Conservation (phyloP, 495 filamentous ascomycete genomes). For the Cercophora samala region DNA sequence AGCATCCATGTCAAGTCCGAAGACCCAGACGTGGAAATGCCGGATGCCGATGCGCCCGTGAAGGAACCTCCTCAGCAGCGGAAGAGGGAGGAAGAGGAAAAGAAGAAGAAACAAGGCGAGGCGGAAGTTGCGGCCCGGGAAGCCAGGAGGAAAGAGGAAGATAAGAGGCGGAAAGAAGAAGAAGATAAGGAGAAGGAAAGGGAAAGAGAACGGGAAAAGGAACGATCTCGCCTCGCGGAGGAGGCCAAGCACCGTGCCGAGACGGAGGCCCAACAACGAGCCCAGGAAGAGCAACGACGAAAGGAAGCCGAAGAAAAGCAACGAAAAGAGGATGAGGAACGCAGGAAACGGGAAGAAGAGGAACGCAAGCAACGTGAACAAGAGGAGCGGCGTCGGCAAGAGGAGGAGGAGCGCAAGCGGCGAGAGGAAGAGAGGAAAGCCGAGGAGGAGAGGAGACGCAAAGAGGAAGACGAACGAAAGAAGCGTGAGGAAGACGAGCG, state of each 20-base stretch:
- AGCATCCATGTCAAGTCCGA: conserved; percentile 49
- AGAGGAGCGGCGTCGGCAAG: conserved; percentile 25
- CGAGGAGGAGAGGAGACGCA: conserved; percentile 19
- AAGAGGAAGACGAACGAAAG: conserved; percentile 34
- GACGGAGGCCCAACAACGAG: conserved; percentile 39
- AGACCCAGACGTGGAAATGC: conserved; percentile 48
- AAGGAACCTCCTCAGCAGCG: conserved; percentile 38
- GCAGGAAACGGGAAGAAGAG: conserved; percentile 45
- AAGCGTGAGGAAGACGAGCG: conserved; percentile 41
- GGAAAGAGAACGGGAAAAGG: conserved; percentile 24
- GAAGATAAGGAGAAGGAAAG: conserved; percentile 36
- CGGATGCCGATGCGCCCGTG: conserved; percentile 34
- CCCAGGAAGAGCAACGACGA: conserved; percentile 50
- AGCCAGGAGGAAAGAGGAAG: conserved; percentile 26
- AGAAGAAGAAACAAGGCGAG: conserved; percentile 40
- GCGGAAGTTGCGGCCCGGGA: conserved; percentile 33
- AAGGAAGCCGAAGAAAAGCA: conserved; percentile 24
- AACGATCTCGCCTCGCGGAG: conserved; percentile 24
- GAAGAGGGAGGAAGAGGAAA: conserved; percentile 49
- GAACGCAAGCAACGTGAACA: conserved; percentile 41
- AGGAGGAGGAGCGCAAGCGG: conserved; percentile 35
- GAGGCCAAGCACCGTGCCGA: conserved; percentile 30
- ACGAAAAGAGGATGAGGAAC: conserved; percentile 32
- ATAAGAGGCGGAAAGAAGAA: conserved; percentile 31
- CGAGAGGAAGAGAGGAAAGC: conserved; percentile 48